Conservation (phyloP, 2,329 filamentous ascomycete species). For the Penicillium paneum region DNA sequence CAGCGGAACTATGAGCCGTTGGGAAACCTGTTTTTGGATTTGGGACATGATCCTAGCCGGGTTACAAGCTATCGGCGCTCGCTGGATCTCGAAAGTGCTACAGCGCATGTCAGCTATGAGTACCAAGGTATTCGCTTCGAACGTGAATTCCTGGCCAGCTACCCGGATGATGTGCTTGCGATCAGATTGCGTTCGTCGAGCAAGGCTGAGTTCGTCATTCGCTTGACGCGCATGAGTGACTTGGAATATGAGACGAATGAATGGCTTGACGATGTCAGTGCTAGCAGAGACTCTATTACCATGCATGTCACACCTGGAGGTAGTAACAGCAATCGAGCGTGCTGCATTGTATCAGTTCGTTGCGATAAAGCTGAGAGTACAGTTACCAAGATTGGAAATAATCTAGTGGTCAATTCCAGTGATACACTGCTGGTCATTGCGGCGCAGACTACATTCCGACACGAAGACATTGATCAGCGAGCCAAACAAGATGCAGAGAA, state of each 20-base stretch:
- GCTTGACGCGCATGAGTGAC: slow-evolving; percentile 39
- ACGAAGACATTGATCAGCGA: slow-evolving; percentile 20
- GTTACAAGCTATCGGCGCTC: slow-evolving; percentile 38
- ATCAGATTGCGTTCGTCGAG: slow-evolving; percentile 29
- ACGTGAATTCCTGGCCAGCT: slow-evolving; percentile 45
- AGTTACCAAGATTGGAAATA: slow-evolving; percentile 34
- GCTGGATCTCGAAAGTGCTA: slow-evolving; percentile 40
- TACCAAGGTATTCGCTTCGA: slow-evolving; percentile 31
- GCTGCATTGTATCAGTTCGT: slow-evolving; percentile 30
- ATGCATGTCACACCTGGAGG: slow-evolving; percentile 43
- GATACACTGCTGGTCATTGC: slow-evolving; percentile 39
- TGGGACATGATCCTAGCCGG: slow-evolving; percentile 32
- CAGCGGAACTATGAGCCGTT: slow-evolving; percentile 51
- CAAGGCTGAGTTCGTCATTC: slow-evolving; percentile 30
- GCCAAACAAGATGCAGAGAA: slow-evolving; percentile 29
- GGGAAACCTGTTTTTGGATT: slow-evolving; percentile 42
- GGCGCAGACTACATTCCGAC: slow-evolving; percentile 42
- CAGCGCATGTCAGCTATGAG: slow-evolving; percentile 39
- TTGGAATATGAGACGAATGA: slow-evolving; percentile 46
- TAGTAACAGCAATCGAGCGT: slow-evolving; percentile 32
- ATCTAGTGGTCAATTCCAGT: slow-evolving; percentile 38
- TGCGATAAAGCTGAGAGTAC: slow-evolving; percentile 27
- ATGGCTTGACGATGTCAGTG: slow-evolving; percentile 40
- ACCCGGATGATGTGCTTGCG: slow-evolving; percentile 42
- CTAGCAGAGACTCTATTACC: slow-evolving; percentile 30